Evolutionary conservation across 2,329 filamentous ascomycete genomes (phyloP), one percentile per base, ranked within the genome.

Genomic region (Aspergillus sp.): DNA sequence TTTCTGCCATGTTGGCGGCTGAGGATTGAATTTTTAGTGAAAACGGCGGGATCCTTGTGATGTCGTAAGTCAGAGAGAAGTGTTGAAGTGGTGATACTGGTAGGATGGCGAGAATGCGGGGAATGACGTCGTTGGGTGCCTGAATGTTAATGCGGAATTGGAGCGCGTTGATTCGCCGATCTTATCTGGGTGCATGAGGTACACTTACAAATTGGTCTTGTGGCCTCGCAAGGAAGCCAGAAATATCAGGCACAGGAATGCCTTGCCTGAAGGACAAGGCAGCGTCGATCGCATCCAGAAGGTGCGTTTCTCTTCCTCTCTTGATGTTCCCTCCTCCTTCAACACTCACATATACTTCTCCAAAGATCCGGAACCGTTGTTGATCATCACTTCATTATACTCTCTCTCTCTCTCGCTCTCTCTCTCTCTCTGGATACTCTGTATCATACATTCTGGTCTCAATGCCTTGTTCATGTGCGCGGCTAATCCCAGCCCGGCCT

Each of bases 1-100:
- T 71, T 11, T 72, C 65, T 42, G 60, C n/a, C 71, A 73, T 74
- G 42, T 4, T 49, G 12, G 2, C 6, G 24, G 16, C 3, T 51
- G 16, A n/a, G 9, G 24, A 42, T 6, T 4, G 24, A 1, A 6
- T 24, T 4, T 22, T 3, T 4, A 22, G 10, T 32, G 2, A 10
- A 32, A 4, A 14, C 12, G 36, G 36, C 36, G 36, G 12, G 5
- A 14, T 12, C 32, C 32, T 26, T 14, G 32, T 11, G 32, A 36
- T 14, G 9, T 36, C 11, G 12, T 11, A 12, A 36, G 12, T 36
- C 32, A 36, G 10, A 11, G 9, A 32, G 11, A 14, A 12, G 2
- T 36, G 2, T 14, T 14, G 10, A 18, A 12, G 50, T 52, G 32
- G 29, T 29, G 7, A 49, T 31, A 24, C 6, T 29, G 49, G 47